A percentile compares a stretch with the other conserved stretches of the same genome.
phyloP scores from a whole-genome alignment of 345 rosid species.

The Pistacia vera region DNA sequence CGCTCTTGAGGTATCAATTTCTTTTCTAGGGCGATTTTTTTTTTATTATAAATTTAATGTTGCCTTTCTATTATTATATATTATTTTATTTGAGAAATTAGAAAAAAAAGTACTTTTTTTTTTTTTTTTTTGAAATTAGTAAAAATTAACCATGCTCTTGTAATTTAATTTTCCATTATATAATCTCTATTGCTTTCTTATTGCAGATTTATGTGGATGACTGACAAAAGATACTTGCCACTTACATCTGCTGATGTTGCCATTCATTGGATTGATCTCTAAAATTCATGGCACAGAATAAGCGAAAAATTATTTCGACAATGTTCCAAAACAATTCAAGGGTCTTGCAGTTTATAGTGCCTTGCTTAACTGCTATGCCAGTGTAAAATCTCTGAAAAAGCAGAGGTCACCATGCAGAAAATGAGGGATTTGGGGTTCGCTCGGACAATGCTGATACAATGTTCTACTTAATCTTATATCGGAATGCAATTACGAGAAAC shows the following conservation, averaged over 20 bases:
- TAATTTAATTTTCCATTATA: too few relatives aligned
- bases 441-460: slow-evolving; percentile 19
- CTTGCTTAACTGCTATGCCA: slow-evolving; percentile 45
- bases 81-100: too few relatives aligned
- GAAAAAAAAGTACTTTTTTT: too few relatives aligned
- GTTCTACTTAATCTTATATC: slow-evolving; percentile 29
- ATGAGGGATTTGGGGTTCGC: slow-evolving; percentile 37
- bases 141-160: too few relatives aligned
- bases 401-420: slow-evolving; percentile 36
- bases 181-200: too few relatives aligned
- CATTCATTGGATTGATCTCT: slow-evolving; percentile 44
- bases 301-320: slow-evolving; percentile 40
- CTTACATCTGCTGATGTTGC: slow-evolving; percentile 29
- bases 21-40: background rate
- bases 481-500: slow-evolving; percentile 27
- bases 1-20: slow-evolving; percentile 37
- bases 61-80: too few relatives aligned
- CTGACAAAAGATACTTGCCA: slow-evolving; percentile 24
- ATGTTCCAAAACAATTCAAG: slow-evolving; percentile 22
- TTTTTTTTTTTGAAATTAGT: too few relatives aligned
- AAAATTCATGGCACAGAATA: too few relatives aligned
- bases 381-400: slow-evolving; percentile 34
- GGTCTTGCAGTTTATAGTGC: slow-evolving; percentile 26
- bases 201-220: slow-evolving; percentile 54
- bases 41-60: background rate